These are phyloP conservation scores for Cryptosporidium viatorum DNA, from an alignment of 169 alveolate genomes.

Conservation along the genomic window DNA sequence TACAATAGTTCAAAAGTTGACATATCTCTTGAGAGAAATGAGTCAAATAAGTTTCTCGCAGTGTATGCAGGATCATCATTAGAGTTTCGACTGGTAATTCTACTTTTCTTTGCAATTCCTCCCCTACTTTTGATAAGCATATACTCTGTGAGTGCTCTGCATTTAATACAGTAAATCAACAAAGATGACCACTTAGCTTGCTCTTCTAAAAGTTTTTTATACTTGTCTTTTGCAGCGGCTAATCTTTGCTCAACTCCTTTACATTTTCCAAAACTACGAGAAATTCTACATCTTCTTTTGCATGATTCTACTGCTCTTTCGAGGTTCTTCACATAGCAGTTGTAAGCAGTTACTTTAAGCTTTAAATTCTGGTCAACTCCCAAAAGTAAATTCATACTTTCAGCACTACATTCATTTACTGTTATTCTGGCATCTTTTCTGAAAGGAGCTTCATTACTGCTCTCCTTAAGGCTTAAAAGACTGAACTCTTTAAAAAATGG, in stretches of 20 bases:
- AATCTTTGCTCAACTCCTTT: neutral
- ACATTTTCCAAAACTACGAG: conserved; percentile 8
- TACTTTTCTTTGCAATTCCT: neutral
- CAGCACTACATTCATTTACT: conserved; percentile 7
- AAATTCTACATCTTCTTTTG: neutral
- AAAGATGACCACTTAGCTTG: neutral
- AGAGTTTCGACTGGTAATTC: neutral
- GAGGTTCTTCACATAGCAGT: neutral
- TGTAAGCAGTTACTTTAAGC: neutral
- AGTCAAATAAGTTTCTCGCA: neutral
- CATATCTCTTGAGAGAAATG: neutral
- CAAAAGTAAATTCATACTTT: neutral
- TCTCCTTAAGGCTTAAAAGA: neutral
- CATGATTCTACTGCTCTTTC: neutral
- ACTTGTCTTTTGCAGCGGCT: no score
- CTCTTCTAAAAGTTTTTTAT: neutral
- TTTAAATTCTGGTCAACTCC: neutral
- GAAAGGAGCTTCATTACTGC: neutral
- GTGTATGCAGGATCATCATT: conserved; percentile 10
- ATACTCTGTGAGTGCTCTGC: conserved; percentile 10
- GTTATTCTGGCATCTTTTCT: neutral
- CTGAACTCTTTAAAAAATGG: neutral
- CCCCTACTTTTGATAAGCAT: neutral
- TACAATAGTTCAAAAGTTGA: neutral
- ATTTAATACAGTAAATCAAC: neutral